Percentiles rank a stretch among this genome's conserved stretches.
phyloP scores from a whole-genome alignment of 176 grass and related monocot species.

The Oryza meyeriana region DNA sequence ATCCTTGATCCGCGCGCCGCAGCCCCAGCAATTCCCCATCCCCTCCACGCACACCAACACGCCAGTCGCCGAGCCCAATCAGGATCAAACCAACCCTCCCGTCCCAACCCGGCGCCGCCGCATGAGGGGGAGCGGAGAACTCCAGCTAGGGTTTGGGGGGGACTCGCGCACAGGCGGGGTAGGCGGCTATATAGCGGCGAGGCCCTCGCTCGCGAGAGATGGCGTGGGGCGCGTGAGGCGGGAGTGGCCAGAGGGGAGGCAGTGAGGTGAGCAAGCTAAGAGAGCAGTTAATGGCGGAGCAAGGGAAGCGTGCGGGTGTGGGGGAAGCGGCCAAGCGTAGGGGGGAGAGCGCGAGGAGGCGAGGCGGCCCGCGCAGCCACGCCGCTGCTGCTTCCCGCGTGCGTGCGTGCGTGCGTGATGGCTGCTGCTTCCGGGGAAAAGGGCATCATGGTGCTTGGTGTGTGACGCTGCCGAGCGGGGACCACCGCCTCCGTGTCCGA shows the following conservation, averaged over 20 bases:
- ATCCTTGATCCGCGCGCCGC: constrained; percentile 67
- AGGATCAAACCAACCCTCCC: not conserved
- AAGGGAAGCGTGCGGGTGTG: constrained; percentile 31
- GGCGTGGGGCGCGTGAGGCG: constrained; percentile 29
- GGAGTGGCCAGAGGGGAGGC: not conserved
- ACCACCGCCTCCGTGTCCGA: not conserved
- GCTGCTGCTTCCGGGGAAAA: constrained; percentile 14
- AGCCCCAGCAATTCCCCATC: constrained; percentile 88
- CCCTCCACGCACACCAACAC: not conserved
- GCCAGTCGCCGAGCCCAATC: not conserved
- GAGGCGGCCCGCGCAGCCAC: not conserved
- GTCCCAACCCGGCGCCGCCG: not conserved
- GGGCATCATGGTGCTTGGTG: not conserved
- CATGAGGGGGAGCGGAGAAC: not conserved
- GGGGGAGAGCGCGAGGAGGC: not conserved
- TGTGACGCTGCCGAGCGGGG: not conserved
- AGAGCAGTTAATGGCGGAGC: constrained; percentile 43
- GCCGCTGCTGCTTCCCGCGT: constrained; percentile 9
- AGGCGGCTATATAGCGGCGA: not conserved
- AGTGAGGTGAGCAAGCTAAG: not conserved
- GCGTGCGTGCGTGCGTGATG: not conserved
- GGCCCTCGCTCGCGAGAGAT: not conserved
- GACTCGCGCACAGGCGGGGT: not conserved
- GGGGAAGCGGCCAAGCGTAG: not conserved
- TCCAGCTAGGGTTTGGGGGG: constrained; percentile 34